Evolutionary conservation across 2,329 filamentous ascomycete genomes (phyloP).

Genomic region (Monascus ruber): DNA sequence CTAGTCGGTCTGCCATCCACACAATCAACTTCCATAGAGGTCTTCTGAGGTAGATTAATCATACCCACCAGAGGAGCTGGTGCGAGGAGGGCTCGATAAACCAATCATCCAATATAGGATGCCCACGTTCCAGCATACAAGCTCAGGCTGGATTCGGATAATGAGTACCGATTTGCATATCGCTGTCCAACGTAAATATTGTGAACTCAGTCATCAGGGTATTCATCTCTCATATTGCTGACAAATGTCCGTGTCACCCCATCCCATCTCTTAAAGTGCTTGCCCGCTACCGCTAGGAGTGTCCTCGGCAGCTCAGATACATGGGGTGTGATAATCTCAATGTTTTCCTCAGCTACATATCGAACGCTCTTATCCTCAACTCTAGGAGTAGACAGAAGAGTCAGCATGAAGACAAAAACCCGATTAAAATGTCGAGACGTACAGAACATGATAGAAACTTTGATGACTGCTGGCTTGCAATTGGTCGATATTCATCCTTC

Average conservation of each 20-base stretch:
- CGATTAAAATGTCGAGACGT: conserved; percentile 32
- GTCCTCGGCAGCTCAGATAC: conserved; percentile 39
- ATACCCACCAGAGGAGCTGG: no score
- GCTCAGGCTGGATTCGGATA: no score
- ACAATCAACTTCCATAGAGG: no score
- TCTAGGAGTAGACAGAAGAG: conserved; percentile 26
- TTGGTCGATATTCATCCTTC: conserved; percentile 51
- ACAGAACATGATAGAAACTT: conserved; percentile 82
- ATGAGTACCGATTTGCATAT: no score
- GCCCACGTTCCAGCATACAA: no score
- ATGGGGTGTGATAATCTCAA: conserved; percentile 47
- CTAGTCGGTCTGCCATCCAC: no score
- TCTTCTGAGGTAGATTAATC: no score
- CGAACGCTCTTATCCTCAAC: conserved; percentile 57
- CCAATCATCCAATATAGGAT: no score
- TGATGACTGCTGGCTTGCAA: conserved; percentile 51
- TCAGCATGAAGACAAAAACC: conserved; percentile 5
- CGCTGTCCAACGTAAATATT: no score
- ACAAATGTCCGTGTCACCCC: conserved; percentile 55
- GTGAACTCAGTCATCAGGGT: conserved; percentile 61
- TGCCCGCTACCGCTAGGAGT: conserved; percentile 61
- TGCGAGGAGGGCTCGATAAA: no score
- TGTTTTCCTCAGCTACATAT: conserved; percentile 73
- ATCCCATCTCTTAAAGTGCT: conserved; percentile 84
- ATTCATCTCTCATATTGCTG: conserved; percentile 72